These are phyloP conservation scores for Exophiala aquamarina DNA, from an alignment of 2,329 filamentous ascomycete genomes.

Conservation along the genomic window DNA sequence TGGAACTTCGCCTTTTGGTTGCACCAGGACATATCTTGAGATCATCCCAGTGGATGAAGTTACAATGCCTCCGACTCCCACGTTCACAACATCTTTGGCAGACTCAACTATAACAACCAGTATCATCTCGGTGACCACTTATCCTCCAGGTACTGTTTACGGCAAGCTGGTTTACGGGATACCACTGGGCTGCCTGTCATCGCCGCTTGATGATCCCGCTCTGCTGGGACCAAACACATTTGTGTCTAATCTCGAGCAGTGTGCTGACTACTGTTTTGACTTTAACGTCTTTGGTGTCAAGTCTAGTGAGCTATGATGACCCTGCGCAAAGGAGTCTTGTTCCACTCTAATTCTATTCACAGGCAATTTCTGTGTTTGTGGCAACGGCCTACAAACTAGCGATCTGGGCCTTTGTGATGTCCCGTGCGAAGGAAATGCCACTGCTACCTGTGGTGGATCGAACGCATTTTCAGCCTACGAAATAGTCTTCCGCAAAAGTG, in stretches of 20 bases:
- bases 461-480: not conserved
- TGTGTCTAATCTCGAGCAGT: not conserved
- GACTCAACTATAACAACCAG: slow-evolving; percentile 1
- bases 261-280: slow-evolving; percentile 1
- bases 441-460: not conserved
- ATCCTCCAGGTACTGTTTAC: slow-evolving; percentile 1
- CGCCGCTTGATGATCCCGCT: not conserved
- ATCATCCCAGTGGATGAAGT: slow-evolving; percentile 6
- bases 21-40: slow-evolving; percentile 6
- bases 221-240: not conserved
- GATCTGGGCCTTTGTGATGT: not conserved
- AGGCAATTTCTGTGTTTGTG: slow-evolving; percentile 1
- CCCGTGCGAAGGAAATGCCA: not conserved
- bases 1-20: slow-evolving; percentile 16
- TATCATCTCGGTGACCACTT: not conserved
- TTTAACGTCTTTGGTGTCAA: slow-evolving; percentile 1
- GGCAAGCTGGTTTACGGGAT: not conserved
- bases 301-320: not conserved
- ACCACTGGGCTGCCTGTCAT: not conserved
- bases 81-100: not conserved
- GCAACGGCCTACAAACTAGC: not conserved
- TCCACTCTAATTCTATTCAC: not conserved
- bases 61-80: too few relatives aligned
- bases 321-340: too few relatives aligned
- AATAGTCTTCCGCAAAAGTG: not conserved